Evolutionary conservation across 768 basidiomycete species (phyloP).

Genomic region (Tulasnella calospora): DNA sequence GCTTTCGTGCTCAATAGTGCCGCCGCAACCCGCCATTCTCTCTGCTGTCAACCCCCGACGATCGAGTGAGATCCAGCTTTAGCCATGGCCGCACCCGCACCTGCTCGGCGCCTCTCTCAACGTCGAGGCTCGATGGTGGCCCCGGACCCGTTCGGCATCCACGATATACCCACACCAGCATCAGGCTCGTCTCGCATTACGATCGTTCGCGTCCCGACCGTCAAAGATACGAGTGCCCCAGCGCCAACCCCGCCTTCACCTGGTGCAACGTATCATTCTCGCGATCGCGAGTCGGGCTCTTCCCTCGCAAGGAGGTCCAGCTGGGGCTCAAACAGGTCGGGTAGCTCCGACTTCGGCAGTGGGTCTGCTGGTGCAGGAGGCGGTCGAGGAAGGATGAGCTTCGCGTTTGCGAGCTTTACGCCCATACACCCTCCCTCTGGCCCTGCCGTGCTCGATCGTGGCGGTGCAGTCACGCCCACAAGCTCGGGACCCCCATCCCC

Average conservation of each 20-base stretch:
- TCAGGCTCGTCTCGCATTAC: conserved; percentile 40
- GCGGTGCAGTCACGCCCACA: conserved; percentile 24
- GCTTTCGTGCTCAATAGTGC: not conserved
- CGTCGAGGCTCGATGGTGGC: conserved; percentile 68
- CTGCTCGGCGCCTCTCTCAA: conserved; percentile 17
- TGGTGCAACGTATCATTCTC: conserved; percentile 20
- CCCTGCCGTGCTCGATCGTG: conserved; percentile 21
- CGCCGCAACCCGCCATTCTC: not conserved
- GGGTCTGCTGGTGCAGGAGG: conserved; percentile 28
- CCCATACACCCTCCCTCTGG: conserved; percentile 28
- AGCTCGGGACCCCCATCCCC: conserved; percentile 31
- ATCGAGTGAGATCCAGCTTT: not conserved
- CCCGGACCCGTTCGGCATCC: conserved; percentile 59
- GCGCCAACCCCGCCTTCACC: conserved; percentile 11
- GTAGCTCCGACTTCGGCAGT: conserved; percentile 36
- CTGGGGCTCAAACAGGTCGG: conserved; percentile 37
- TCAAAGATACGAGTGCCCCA: conserved; percentile 8
- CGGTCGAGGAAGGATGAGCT: conserved; percentile 46
- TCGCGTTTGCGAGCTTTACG: conserved; percentile 64
- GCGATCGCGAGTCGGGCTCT: conserved; percentile 21
- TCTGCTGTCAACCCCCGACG: not conserved
- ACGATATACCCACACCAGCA: conserved; percentile 40
- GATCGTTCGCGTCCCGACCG: conserved; percentile 59
- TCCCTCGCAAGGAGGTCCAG: conserved; percentile 20
- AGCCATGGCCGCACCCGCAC: conserved; percentile 1